A percentile compares a stretch with the other conserved stretches of the same genome.
Conservation (phyloP, 2,329 filamentous ascomycete genomes). For the Tympanopsis confertula region DNA sequence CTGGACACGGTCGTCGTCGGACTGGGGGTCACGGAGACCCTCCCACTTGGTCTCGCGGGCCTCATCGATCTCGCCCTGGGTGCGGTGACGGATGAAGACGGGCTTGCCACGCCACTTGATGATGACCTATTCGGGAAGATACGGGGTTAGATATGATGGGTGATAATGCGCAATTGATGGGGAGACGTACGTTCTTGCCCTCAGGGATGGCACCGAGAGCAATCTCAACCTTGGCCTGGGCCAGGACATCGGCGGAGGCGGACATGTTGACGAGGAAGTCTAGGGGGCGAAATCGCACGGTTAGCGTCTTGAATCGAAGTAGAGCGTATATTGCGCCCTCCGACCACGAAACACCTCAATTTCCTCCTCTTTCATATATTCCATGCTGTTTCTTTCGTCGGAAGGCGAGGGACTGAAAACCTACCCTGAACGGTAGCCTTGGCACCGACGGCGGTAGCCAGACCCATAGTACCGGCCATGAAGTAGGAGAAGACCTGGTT, state of each 20-base stretch:
- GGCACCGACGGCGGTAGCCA: conserved; percentile 52
- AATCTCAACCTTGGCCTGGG: conserved; percentile 62
- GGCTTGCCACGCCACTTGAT: conserved; percentile 99
- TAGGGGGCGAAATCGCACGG: conserved; percentile 17
- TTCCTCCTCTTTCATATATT: background rate
- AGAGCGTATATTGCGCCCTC: no score
- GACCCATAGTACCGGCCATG: conserved; percentile 59
- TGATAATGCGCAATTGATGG: background rate
- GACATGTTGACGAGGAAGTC: conserved; percentile 69
- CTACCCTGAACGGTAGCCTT: conserved; percentile 62
- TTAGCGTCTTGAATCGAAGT: background rate
- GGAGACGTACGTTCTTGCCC: conserved; percentile 54
- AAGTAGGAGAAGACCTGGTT: conserved; percentile 63
- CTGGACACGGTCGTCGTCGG: conserved; percentile 87
- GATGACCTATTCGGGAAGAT: conserved; percentile 56
- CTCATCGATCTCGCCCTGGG: conserved; percentile 81
- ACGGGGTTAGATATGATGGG: background rate
- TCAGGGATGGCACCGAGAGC: conserved; percentile 55
- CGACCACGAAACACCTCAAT: background rate
- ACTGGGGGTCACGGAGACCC: conserved; percentile 78
- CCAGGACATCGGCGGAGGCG: conserved; percentile 60
- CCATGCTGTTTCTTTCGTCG: background rate
- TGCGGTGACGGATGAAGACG: conserved; percentile 99
- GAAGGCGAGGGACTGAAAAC: no score
- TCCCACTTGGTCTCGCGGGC: conserved; percentile 80